Percentiles rank a stretch among this genome's conserved stretches.
Evolutionary conservation across 805 yeast genomes (phyloP).

Genomic region (Barnettozyma siamensis): DNA sequence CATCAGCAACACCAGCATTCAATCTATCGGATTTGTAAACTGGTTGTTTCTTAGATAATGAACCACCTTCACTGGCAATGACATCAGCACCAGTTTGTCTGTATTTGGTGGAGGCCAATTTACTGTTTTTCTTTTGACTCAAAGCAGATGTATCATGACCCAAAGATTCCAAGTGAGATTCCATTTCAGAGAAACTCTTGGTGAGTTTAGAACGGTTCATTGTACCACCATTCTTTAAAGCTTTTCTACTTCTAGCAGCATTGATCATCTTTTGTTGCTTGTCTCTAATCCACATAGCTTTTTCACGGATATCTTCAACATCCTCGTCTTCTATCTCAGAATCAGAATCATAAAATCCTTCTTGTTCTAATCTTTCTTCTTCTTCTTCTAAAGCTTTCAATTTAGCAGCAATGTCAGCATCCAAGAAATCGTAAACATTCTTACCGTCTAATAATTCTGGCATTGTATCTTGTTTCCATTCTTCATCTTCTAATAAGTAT

Average conservation of each 20-base stretch:
- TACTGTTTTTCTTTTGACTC: constrained; percentile 42
- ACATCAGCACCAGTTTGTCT: constrained; percentile 70
- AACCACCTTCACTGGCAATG: constrained; percentile 15
- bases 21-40: constrained; percentile 69
- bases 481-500: constrained; percentile 89
- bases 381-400: constrained; percentile 94
- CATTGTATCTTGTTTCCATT: constrained; percentile 96
- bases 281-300: constrained; percentile 93
- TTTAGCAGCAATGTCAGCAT: constrained; percentile 90
- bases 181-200: constrained; percentile 73
- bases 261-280: constrained; percentile 91
- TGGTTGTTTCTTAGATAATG: constrained; percentile 28
- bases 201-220: constrained; percentile 87
- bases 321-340: constrained; percentile 64
- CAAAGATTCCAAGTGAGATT: constrained; percentile 78
- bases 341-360: constrained; percentile 94
- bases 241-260: constrained; percentile 81
- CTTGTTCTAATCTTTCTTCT: constrained; percentile 87
- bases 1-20: constrained; percentile 81
- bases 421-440: constrained; percentile 95
- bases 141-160: constrained; percentile 82
- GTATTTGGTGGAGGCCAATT: constrained; percentile 33
- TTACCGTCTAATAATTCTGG: constrained; percentile 96
- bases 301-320: constrained; percentile 63
- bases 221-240: constrained; percentile 77